A percentile compares a stretch with the other conserved stretches of the same genome.
Conservation (phyloP, 2,329 filamentous ascomycete genomes). For the Apiospora saccharicola region DNA sequence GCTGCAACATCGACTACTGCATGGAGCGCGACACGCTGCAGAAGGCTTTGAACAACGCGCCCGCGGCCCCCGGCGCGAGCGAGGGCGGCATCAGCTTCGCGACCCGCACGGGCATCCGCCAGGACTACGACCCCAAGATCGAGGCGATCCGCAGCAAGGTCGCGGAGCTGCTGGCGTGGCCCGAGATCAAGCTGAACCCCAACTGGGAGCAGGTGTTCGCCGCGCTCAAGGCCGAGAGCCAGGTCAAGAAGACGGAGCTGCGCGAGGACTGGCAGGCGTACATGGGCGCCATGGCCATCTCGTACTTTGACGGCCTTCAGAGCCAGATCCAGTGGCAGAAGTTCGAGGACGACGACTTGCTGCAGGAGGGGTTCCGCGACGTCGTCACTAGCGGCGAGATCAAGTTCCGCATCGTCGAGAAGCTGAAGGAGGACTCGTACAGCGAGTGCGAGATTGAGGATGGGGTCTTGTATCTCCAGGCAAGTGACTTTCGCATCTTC, state of each 20-base stretch:
- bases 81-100: conserved; percentile 48
- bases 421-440: conserved; percentile 50
- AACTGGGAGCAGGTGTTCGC: conserved; percentile 55
- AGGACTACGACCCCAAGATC: conserved; percentile 53
- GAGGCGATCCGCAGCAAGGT: conserved; percentile 49
- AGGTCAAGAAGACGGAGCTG: conserved; percentile 40
- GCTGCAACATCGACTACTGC: conserved; percentile 53
- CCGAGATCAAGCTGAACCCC: conserved; percentile 54
- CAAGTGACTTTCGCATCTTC: conserved; percentile 34
- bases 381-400: conserved; percentile 52
- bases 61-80: conserved; percentile 36
- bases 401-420: conserved; percentile 55
- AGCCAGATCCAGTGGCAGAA: conserved; percentile 51
- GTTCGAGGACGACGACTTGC: conserved; percentile 56
- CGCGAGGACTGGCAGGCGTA: conserved; percentile 52
- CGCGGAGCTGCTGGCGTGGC: conserved; percentile 43
- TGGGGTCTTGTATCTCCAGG: conserved; percentile 59
- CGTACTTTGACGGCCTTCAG: conserved; percentile 55
- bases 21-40: conserved; percentile 47
- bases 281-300: conserved; percentile 48
- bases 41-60: conserved; percentile 55
- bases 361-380: conserved; percentile 58
- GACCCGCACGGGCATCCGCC: conserved; percentile 51
- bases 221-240: conserved; percentile 46
- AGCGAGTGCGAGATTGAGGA: conserved; percentile 57